Conservation (phyloP, 345 rosid genomes). For the Camelina sativa region DNA sequence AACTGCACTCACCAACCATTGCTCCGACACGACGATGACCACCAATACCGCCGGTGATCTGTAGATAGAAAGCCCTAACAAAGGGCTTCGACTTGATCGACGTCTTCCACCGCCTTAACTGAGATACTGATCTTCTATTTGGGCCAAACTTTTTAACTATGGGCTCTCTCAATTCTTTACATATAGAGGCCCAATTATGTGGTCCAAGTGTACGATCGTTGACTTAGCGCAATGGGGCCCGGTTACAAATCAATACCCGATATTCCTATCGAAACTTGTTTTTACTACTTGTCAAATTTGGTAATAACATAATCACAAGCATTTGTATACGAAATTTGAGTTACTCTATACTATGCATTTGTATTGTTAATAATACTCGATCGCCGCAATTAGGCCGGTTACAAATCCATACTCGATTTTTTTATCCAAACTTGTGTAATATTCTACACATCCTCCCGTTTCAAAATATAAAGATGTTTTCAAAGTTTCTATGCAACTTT, state of each 20-base stretch:
- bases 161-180: neutral
- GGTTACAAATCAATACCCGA: neutral
- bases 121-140: neutral
- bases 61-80: slow-evolving; percentile 8
- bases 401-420: too few relatives aligned
- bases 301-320: too few relatives aligned
- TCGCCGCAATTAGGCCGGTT: too few relatives aligned
- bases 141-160: neutral
- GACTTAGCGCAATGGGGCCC: too few relatives aligned
- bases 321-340: too few relatives aligned
- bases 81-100: slow-evolving; percentile 4
- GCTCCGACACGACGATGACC: neutral
- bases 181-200: slow-evolving; percentile 3
- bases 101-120: slow-evolving; percentile 27
- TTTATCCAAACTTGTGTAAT: too few relatives aligned
- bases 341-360: too few relatives aligned
- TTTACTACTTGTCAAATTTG: neutral
- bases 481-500: too few relatives aligned
- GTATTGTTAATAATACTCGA: too few relatives aligned
- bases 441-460: too few relatives aligned
- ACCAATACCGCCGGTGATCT: slow-evolving; percentile 29
- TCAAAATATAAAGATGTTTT: too few relatives aligned
- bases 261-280: too few relatives aligned
- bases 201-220: neutral
- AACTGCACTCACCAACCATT: slow-evolving; percentile 46